Evolutionary conservation across 768 basidiomycete genomes (phyloP), one percentile per base, ranked within the genome.

Genomic region (Agrocybe chaxingu): DNA sequence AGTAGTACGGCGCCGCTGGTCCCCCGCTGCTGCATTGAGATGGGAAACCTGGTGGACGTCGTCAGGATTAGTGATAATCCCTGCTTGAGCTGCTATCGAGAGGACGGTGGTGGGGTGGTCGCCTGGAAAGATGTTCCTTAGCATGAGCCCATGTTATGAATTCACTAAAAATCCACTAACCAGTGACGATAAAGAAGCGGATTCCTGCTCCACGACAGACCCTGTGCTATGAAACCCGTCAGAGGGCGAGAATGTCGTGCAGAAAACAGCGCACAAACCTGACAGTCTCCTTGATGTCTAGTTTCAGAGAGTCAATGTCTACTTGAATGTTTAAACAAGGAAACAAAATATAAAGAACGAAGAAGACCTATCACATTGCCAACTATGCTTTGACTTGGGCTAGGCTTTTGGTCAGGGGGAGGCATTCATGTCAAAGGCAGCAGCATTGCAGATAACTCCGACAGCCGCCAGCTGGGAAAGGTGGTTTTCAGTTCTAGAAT

Each of bases 11-110:
- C 3, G 50, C 53, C 7, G 60, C 13, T 0, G 63, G 53, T 18
- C 50, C 54, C 32, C 56, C 45, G 8, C 54, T 47, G n/a, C 59
- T 6, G 62, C 55, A 33, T 65, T 49, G 1, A 80, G 68, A 55
- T 79, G 68, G 6, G 67, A 52, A 3, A 71, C 54, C 29, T 63
- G 67, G 43, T 78, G 71, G 10, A 78, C 62, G 8, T 58, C 61
- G 0, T 58, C 42, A 0, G 70, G 52, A 34, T 74, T 63, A 3
- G 76, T 72, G 40, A 82, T 70, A 52, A 82, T 80, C 19, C 82
- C 77, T n/a, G 80, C 81, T 55, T 83, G 79, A 8, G 72, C 67
- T 8, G 84, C 84, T 52, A 87, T 85, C 0, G 85, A 81, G 3
- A 76, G 69, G 0, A 82, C 83, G 0, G 84, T 87, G 10, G 76